Evolutionary conservation across 805 yeast genomes (phyloP).

Genomic region (Candida ovalis): DNA sequence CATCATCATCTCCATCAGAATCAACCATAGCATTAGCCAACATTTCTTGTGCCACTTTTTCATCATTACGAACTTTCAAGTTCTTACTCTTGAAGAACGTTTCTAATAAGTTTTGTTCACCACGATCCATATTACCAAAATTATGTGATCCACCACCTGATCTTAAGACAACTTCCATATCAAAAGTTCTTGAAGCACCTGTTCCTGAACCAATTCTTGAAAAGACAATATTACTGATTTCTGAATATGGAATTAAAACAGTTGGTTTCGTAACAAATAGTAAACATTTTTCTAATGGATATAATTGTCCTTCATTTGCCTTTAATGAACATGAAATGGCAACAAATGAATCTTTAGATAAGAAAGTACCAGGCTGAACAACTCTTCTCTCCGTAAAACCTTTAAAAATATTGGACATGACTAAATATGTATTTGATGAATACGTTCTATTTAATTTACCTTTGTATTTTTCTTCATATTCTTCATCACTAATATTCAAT

Average conservation of each 20-base stretch:
- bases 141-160: slow-evolving; percentile 67
- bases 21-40: slow-evolving; percentile 72
- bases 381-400: slow-evolving; percentile 88
- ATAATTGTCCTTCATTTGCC: slow-evolving; percentile 92
- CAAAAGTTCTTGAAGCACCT: slow-evolving; percentile 83
- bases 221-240: slow-evolving; percentile 71
- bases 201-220: slow-evolving; percentile 85
- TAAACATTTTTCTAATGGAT: slow-evolving; percentile 88
- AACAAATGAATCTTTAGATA: slow-evolving; percentile 71
- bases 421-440: slow-evolving; percentile 81
- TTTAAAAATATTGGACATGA: slow-evolving; percentile 79
- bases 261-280: slow-evolving; percentile 93
- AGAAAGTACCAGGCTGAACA: slow-evolving; percentile 78
- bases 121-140: slow-evolving; percentile 85
- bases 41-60: slow-evolving; percentile 79
- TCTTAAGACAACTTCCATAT: slow-evolving; percentile 72
- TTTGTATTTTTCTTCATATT: slow-evolving; percentile 69
- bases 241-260: slow-evolving; percentile 81
- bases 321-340: slow-evolving; percentile 90
- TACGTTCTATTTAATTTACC: slow-evolving; percentile 65
- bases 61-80: slow-evolving; percentile 80
- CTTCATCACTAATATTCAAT: slow-evolving; percentile 78
- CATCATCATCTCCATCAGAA: slow-evolving; percentile 55
- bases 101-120: slow-evolving; percentile 81
- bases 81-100: slow-evolving; percentile 73